Percentiles rank a stretch among this genome's conserved stretches.
Conservation (phyloP, 2,329 filamentous ascomycete species). For the Ceratocystis alfenasii region DNA sequence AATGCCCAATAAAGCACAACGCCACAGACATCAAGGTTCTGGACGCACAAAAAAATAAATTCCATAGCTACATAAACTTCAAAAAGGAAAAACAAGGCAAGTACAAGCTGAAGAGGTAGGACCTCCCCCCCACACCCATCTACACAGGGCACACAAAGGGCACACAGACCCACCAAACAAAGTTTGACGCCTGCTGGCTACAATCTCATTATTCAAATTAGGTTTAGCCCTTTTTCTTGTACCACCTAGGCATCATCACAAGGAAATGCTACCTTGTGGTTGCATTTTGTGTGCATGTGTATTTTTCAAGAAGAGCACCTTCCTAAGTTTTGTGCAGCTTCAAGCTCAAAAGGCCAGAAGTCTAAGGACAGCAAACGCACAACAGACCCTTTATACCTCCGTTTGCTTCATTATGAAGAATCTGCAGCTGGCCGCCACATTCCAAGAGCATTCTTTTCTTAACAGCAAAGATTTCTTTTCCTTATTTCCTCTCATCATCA, state of each 20-base stretch:
- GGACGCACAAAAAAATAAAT: background rate
- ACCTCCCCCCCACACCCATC: background rate
- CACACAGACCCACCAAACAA: constrained; percentile 1
- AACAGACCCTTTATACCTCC: background rate
- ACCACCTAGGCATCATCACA: background rate
- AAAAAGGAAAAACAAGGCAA: background rate
- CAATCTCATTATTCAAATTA: background rate
- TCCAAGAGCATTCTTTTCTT: background rate
- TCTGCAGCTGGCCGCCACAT: background rate
- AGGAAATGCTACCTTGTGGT: too few relatives aligned
- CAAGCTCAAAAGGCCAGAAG: background rate
- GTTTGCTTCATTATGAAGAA: background rate
- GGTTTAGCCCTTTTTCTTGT: background rate
- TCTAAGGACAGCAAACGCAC: background rate
- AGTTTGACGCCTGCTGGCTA: background rate
- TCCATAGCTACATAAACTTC: background rate
- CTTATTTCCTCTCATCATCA: background rate
- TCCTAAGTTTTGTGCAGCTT: background rate
- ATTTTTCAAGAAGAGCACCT: background rate
- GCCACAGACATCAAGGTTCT: background rate
- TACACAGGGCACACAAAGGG: background rate
- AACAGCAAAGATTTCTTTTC: background rate
- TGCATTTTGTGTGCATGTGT: background rate
- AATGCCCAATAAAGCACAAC: too few relatives aligned
- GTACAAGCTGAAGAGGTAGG: background rate